Conservation (phyloP, 2,329 filamentous ascomycete species). For the Mycosphaerella sp. region DNA sequence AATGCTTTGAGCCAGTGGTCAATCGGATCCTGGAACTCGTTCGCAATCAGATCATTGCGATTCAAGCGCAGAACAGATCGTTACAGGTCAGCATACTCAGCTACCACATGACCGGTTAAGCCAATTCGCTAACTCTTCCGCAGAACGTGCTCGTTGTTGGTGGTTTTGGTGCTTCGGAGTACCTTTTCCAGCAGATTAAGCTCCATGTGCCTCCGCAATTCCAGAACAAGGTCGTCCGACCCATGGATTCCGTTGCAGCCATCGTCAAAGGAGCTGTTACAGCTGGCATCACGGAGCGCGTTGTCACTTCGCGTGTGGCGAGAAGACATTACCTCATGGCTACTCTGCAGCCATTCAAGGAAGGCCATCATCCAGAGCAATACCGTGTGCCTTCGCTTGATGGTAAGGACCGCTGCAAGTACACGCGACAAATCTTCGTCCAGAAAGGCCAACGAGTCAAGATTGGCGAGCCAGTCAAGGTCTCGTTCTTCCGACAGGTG, state of each 20-base stretch:
- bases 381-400: slow-evolving; percentile 96
- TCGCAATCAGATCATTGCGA: slow-evolving; percentile 96
- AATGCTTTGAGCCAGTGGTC: slow-evolving; percentile 97
- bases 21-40: slow-evolving; percentile 95
- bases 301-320: slow-evolving; percentile 94
- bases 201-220: slow-evolving; percentile 97
- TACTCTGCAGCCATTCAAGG: slow-evolving; percentile 96
- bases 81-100: slow-evolving; percentile 56
- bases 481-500: slow-evolving; percentile 96
- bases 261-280: slow-evolving; percentile 99
- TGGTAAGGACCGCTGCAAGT: slow-evolving; percentile 97
- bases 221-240: slow-evolving; percentile 94
- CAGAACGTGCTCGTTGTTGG: slow-evolving; percentile 92
- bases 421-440: slow-evolving; percentile 95
- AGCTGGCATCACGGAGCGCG: slow-evolving; percentile 92
- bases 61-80: slow-evolving; percentile 90
- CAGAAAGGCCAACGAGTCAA: slow-evolving; percentile 98
- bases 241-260: slow-evolving; percentile 97
- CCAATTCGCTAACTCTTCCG: slow-evolving; percentile 25
- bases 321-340: slow-evolving; percentile 99
- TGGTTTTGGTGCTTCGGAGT: slow-evolving; percentile 96
- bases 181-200: slow-evolving; percentile 99
- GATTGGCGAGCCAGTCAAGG: slow-evolving; percentile 98
- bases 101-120: background rate
- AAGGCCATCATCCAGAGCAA: slow-evolving; percentile 95